These are phyloP conservation scores for Xylaria telfairii DNA, from an alignment of 495 filamentous ascomycete species.

Conservation along the genomic window DNA sequence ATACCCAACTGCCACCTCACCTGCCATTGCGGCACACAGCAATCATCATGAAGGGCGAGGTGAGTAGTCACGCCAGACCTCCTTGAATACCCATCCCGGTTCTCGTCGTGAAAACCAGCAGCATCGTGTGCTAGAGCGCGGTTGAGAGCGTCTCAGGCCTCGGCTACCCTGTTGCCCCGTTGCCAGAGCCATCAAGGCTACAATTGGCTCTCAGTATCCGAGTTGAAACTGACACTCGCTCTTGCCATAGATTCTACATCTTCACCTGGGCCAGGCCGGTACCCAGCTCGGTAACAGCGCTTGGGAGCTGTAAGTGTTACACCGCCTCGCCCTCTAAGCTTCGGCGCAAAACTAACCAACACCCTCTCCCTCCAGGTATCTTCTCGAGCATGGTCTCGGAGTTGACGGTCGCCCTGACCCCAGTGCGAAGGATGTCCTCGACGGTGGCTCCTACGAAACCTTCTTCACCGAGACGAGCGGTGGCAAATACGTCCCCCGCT, in stretches of 20 bases:
- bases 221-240: conserved; percentile 6
- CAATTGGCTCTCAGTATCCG: not conserved
- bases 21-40: conserved; percentile 29
- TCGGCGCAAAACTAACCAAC: conserved; percentile 20
- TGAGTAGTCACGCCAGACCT: conserved; percentile 31
- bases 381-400: conserved; percentile 88
- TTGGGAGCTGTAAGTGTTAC: conserved; percentile 85
- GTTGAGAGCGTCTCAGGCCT: not conserved
- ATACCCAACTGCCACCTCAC: conserved; percentile 21
- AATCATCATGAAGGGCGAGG: conserved; percentile 47
- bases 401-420: conserved; percentile 74
- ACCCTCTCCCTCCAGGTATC: conserved; percentile 66
- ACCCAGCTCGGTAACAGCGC: conserved; percentile 91
- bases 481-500: conserved; percentile 90
- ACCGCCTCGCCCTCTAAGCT: conserved; percentile 40
- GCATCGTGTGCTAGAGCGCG: conserved; percentile 2
- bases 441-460: conserved; percentile 80
- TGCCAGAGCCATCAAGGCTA: not conserved
- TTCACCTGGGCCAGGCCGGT: conserved; percentile 94
- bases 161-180: too few species aligned
- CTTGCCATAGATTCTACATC: conserved; percentile 72
- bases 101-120: not conserved
- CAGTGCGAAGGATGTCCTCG: conserved; percentile 63
- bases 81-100: conserved; percentile 3
- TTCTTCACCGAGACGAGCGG: conserved; percentile 88